Evolutionary conservation across 1,284 basidiomycete species (phyloP).

Genomic region (Salmacisia buchloeana): DNA sequence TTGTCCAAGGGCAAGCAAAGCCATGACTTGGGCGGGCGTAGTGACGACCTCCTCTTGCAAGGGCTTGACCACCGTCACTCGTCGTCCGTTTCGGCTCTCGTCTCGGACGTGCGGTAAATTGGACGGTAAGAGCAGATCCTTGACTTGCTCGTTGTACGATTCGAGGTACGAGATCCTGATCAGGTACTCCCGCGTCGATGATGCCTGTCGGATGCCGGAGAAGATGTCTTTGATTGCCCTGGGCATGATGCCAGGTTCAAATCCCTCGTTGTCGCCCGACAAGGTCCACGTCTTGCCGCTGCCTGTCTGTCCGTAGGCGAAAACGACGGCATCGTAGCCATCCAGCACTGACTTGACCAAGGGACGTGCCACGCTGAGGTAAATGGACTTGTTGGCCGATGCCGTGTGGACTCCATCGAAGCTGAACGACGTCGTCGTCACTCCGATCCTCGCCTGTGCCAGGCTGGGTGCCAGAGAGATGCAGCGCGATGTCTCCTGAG

Average conservation of each 20-base stretch:
- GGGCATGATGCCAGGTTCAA: slow-evolving; percentile 52
- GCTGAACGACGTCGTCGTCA: slow-evolving; percentile 32
- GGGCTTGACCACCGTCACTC: slow-evolving; percentile 53
- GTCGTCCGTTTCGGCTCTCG: slow-evolving; percentile 25
- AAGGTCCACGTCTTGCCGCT: slow-evolving; percentile 44
- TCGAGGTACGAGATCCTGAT: slow-evolving; percentile 90
- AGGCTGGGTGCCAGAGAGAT: slow-evolving; percentile 30
- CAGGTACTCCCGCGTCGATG: slow-evolving; percentile 68
- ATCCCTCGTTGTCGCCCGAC: slow-evolving; percentile 48
- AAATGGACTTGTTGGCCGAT: slow-evolving; percentile 76
- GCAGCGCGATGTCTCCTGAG: slow-evolving; percentile 21
- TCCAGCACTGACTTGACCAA: slow-evolving; percentile 60
- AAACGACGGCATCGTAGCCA: slow-evolving; percentile 44
- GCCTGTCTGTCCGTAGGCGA: slow-evolving; percentile 51
- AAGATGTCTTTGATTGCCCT: slow-evolving; percentile 46
- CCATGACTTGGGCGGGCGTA: slow-evolving; percentile 73
- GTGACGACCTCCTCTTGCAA: slow-evolving; percentile 87
- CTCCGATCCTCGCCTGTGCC: slow-evolving; percentile 24
- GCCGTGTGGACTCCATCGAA: slow-evolving; percentile 71
- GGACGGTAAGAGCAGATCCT: slow-evolving; percentile 74
- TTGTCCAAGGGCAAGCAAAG: slow-evolving; percentile 78
- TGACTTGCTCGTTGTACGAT: slow-evolving; percentile 91
- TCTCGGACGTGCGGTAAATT: slow-evolving; percentile 52
- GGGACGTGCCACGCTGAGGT: slow-evolving; percentile 73
- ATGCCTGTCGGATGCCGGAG: slow-evolving; percentile 51